A percentile compares a stretch with the other conserved stretches of the same genome.
phyloP scores from a whole-genome alignment of 768 basidiomycete genomes.

The Leccinum sublutescens region DNA sequence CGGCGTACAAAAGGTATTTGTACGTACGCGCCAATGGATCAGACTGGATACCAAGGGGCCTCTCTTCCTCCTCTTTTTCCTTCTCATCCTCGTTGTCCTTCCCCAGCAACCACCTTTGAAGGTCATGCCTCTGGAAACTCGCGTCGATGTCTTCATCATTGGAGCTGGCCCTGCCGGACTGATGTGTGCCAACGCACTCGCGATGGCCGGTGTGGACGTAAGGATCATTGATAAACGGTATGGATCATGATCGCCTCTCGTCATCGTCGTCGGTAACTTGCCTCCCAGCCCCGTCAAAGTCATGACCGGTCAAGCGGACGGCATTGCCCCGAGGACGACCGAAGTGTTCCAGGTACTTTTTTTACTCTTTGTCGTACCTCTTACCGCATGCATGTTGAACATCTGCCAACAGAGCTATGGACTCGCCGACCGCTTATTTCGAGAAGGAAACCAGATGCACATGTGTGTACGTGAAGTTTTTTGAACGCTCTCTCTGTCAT shows the following conservation, averaged over 20 bases:
- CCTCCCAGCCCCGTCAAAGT: slow-evolving; percentile 38
- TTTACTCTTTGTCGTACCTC: too few species aligned
- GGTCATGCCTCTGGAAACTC: slow-evolving; percentile 25
- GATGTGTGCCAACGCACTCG: slow-evolving; percentile 64
- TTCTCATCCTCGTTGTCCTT: neutral
- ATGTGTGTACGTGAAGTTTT: slow-evolving; percentile 49
- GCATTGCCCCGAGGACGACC: slow-evolving; percentile 53
- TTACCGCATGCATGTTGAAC: neutral
- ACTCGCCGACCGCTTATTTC: slow-evolving; percentile 60
- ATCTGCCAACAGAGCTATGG: slow-evolving; percentile 62
- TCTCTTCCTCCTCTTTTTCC: neutral
- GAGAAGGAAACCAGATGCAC: slow-evolving; percentile 67
- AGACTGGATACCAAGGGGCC: neutral
- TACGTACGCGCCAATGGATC: neutral
- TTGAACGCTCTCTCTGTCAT: neutral
- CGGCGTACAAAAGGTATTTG: neutral
- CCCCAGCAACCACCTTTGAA: neutral
- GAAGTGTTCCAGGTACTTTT: slow-evolving; percentile 48
- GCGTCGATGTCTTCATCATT: slow-evolving; percentile 47
- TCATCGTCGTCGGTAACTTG: neutral
- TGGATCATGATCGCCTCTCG: neutral
- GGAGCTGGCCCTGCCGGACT: slow-evolving; percentile 57
- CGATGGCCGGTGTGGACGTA: slow-evolving; percentile 41
- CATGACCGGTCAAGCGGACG: slow-evolving; percentile 52
- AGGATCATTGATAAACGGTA: slow-evolving; percentile 44